Percentiles rank a stretch among this genome's conserved stretches.
Evolutionary conservation across 179 eudicot genomes (phyloP).

Genomic region (Beta lomatogona): DNA sequence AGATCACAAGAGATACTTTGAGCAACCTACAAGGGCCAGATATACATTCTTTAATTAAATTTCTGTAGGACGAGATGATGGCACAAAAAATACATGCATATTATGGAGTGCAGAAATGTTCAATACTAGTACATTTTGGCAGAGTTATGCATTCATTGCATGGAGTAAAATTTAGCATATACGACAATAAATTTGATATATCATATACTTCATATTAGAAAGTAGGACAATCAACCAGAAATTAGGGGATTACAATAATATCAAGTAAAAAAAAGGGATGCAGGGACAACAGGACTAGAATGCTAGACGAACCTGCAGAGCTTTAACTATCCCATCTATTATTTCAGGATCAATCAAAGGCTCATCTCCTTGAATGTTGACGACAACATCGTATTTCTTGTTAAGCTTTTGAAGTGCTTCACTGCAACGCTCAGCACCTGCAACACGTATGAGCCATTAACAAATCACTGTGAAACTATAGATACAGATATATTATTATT

Average conservation of each 20-base stretch:
- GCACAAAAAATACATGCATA: too few species aligned
- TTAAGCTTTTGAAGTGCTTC: constrained; percentile 88
- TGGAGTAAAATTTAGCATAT: neutral
- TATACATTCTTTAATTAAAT: neutral
- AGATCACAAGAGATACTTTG: neutral
- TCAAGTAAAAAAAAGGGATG: neutral
- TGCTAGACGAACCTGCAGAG: constrained; percentile 63
- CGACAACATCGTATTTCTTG: constrained; percentile 87
- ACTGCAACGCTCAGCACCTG: constrained; percentile 90
- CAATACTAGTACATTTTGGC: neutral
- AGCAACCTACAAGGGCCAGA: neutral
- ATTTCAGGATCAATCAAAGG: constrained; percentile 95
- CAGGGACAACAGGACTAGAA: constrained; percentile 1
- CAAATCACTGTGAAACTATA: neutral
- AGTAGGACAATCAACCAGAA: neutral
- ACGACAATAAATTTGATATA: neutral
- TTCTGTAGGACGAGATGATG: neutral
- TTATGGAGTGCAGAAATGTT: neutral
- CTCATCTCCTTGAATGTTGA: constrained; percentile 97
- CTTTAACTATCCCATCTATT: constrained; percentile 94
- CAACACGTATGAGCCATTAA: constrained; percentile 4
- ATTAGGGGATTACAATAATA: neutral
- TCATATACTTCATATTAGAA: neutral
- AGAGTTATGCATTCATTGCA: neutral
- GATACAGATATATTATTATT: neutral